Percentiles rank a stretch among this genome's conserved stretches.
These are phyloP conservation scores for Lobulomyces angularis DNA, from an alignment of 192 early-diverging fungal genomes.

Conservation along the genomic window DNA sequence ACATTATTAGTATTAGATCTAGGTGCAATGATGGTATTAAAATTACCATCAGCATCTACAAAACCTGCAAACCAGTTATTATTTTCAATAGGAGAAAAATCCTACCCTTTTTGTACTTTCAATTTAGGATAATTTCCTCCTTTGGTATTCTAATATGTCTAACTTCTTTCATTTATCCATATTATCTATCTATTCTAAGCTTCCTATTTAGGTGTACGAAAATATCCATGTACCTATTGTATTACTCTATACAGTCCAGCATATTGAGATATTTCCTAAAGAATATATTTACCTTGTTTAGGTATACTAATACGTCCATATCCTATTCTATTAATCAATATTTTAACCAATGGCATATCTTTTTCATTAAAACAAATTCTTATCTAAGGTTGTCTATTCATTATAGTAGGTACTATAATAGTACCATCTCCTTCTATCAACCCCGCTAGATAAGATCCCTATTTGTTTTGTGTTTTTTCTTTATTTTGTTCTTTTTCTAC, in stretches of 20 bases:
- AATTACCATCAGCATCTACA: conserved; percentile 8
- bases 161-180: conserved; percentile 9
- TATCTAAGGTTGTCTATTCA: no score
- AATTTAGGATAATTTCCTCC: background rate
- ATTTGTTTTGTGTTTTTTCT: no score
- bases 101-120: conserved; percentile 3
- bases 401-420: no score
- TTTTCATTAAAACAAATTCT: no score
- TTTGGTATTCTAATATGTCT: conserved; percentile 6
- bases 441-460: no score
- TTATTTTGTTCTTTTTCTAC: no score
- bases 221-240: conserved; percentile 7
- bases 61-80: conserved; percentile 6
- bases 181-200: conserved; percentile 14
- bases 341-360: no score
- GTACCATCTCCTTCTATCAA: no score
- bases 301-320: conserved; percentile 4
- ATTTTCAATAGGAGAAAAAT: conserved; percentile 5
- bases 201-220: conserved; percentile 15
- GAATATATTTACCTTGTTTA: conserved; percentile 11
- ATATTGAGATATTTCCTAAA: conserved; percentile 9
- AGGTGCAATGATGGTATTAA: conserved; percentile 5
- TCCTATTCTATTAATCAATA: conserved; percentile 6
- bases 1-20: conserved; percentile 9
- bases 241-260: conserved; percentile 8